A percentile compares a stretch with the other conserved stretches of the same genome.
Conservation (phyloP, 306 rosid genomes). For the Amphicarpaea edgeworthii region DNA sequence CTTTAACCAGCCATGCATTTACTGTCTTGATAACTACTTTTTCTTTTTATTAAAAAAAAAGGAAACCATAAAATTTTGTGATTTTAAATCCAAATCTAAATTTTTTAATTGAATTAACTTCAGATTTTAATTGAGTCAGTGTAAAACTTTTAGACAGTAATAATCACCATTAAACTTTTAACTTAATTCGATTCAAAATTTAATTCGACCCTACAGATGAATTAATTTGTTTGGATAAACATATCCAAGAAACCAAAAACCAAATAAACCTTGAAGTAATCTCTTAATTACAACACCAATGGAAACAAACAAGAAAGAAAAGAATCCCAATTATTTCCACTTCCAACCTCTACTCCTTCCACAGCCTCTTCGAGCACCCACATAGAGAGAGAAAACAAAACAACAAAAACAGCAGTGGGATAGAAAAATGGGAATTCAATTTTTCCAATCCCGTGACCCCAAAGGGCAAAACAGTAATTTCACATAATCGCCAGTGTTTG, state of each 20-base stretch:
- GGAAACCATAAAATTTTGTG: background rate
- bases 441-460: conserved; percentile 53
- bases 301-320: conserved; percentile 35
- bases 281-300: background rate
- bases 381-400: background rate
- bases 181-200: background rate
- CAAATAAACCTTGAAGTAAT: background rate
- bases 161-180: too few species aligned
- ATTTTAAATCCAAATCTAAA: background rate
- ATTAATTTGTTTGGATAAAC: conserved; percentile 10
- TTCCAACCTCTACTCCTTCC: conserved; percentile 29
- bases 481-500: background rate
- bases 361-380: background rate
- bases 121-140: too few species aligned
- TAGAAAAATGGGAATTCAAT: conserved; percentile 27
- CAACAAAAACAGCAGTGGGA: background rate
- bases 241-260: background rate
- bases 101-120: too few species aligned
- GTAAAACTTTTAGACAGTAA: too few species aligned
- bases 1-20: background rate
- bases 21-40: background rate
- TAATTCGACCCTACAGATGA: background rate
- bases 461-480: conserved; percentile 45
- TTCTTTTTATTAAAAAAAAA: background rate
- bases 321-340: conserved; percentile 29